A percentile compares a stretch with the other conserved stretches of the same genome.
Conservation (phyloP, 2,329 filamentous ascomycete genomes). For the Clonostachys solani region DNA sequence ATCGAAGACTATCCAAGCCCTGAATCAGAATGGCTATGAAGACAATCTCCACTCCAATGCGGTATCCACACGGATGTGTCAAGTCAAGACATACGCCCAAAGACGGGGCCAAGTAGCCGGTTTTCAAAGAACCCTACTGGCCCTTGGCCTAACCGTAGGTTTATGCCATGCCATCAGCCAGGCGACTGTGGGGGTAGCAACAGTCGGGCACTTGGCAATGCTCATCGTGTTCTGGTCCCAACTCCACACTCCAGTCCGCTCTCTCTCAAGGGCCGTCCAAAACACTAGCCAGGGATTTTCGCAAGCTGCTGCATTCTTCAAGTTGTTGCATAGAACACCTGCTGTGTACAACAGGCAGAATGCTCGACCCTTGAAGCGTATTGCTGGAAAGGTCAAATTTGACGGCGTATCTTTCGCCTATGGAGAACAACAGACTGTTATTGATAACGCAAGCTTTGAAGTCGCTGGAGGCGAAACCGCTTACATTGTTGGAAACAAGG, state of each 20-base stretch:
- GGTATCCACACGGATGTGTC: slow-evolving; percentile 33
- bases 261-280: slow-evolving; percentile 58
- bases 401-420: slow-evolving; percentile 53
- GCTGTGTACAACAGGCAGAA: slow-evolving; percentile 47
- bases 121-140: slow-evolving; percentile 41
- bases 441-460: slow-evolving; percentile 48
- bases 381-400: slow-evolving; percentile 51
- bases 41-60: slow-evolving; percentile 48
- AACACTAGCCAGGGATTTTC: slow-evolving; percentile 52
- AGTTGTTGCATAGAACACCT: slow-evolving; percentile 54
- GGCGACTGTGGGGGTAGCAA: slow-evolving; percentile 55
- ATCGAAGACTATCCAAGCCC: slow-evolving; percentile 55
- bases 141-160: slow-evolving; percentile 63
- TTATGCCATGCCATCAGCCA: slow-evolving; percentile 59
- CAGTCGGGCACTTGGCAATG: slow-evolving; percentile 65
- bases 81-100: slow-evolving; percentile 28
- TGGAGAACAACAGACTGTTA: slow-evolving; percentile 52
- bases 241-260: slow-evolving; percentile 65
- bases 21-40: slow-evolving; percentile 56
- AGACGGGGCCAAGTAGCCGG: slow-evolving; percentile 24
- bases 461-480: slow-evolving; percentile 48
- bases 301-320: slow-evolving; percentile 51
- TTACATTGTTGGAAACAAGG: slow-evolving; percentile 57
- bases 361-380: slow-evolving; percentile 43
- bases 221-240: slow-evolving; percentile 73